Evolutionary conservation across 495 filamentous ascomycete genomes (phyloP).

Genomic region (Pseudevernia furfuracea): DNA sequence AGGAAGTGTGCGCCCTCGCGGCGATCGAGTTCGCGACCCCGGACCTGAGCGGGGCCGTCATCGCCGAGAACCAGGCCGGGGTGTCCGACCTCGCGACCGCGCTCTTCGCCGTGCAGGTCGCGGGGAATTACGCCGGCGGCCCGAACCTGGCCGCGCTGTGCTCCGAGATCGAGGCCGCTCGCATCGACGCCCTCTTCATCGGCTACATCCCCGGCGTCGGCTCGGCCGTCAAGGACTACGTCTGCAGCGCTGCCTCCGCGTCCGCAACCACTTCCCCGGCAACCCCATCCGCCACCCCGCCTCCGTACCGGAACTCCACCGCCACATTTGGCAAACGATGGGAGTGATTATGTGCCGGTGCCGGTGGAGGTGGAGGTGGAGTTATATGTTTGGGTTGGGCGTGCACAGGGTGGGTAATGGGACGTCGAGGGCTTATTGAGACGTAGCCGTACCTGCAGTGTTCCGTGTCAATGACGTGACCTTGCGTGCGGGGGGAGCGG

Average conservation of each 20-base stretch:
- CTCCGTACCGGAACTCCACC: not conserved
- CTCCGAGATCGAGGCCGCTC: constrained; percentile 17
- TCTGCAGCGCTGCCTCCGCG: constrained; percentile 10
- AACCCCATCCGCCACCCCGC: not conserved
- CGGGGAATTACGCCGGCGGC: constrained; percentile 13
- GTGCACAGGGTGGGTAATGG: constrained; percentile 10
- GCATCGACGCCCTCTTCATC: constrained; percentile 19
- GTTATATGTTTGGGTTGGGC: constrained; percentile 9
- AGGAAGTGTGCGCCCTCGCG: constrained; percentile 15
- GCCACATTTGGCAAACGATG: constrained; percentile 9
- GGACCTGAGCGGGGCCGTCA: not conserved
- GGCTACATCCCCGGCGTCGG: constrained; percentile 3
- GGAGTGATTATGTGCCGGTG: constrained; percentile 7
- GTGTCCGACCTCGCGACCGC: constrained; percentile 10
- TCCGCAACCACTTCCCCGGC: not conserved
- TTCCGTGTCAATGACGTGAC: not conserved
- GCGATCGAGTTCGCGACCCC: constrained; percentile 3
- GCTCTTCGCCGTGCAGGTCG: constrained; percentile 21
- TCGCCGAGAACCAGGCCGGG: constrained; percentile 16
- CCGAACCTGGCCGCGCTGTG: constrained; percentile 18
- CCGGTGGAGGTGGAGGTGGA: constrained; percentile 2
- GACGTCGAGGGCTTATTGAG: not conserved
- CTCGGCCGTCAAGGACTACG: constrained; percentile 18
- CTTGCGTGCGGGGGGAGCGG: not conserved
- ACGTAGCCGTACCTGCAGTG: not conserved